phyloP scores from a whole-genome alignment of 202 grass and related monocot genomes.

The Tripidium arundinaceum region DNA sequence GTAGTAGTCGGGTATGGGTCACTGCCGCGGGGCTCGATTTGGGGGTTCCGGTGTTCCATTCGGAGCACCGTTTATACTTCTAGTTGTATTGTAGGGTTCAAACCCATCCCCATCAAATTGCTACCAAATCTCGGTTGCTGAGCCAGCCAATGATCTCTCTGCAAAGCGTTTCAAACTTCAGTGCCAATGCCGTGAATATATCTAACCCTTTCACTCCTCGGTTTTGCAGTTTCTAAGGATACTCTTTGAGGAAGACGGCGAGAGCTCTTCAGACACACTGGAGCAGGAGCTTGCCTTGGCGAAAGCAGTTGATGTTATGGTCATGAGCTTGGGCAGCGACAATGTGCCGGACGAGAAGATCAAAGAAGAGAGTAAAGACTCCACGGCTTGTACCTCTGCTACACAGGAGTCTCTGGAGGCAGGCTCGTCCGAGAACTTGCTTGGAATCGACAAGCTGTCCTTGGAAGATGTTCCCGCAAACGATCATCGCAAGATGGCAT shows the following conservation, averaged over 20 bases:
- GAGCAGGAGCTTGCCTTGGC: slow-evolving; percentile 68
- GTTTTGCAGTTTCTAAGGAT: slow-evolving; percentile 70
- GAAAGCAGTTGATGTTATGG: slow-evolving; percentile 76
- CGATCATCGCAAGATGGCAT: slow-evolving; percentile 54
- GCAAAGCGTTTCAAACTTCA: not conserved
- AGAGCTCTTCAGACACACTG: slow-evolving; percentile 42
- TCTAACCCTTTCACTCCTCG: not conserved
- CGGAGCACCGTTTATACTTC: not conserved
- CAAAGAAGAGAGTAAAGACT: slow-evolving; percentile 15
- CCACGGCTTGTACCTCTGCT: not conserved
- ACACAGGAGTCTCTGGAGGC: slow-evolving; percentile 16
- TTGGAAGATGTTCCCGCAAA: slow-evolving; percentile 51
- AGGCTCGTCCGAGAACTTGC: slow-evolving; percentile 35
- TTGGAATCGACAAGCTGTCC: slow-evolving; percentile 42
- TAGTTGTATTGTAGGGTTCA: not conserved
- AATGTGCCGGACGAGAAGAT: not conserved
- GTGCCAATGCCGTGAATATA: not conserved
- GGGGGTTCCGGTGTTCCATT: not conserved
- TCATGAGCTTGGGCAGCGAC: slow-evolving; percentile 47
- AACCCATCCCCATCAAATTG: not conserved
- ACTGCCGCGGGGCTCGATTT: not conserved
- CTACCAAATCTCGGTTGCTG: not conserved
- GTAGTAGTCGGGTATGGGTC: not conserved
- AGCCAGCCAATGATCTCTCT: not conserved
- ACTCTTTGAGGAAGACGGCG: slow-evolving; percentile 62